A percentile compares a stretch with the other conserved stretches of the same genome.
phyloP scores from a whole-genome alignment of 1,139 yeast species.

The Geotrichum fermentans region DNA sequence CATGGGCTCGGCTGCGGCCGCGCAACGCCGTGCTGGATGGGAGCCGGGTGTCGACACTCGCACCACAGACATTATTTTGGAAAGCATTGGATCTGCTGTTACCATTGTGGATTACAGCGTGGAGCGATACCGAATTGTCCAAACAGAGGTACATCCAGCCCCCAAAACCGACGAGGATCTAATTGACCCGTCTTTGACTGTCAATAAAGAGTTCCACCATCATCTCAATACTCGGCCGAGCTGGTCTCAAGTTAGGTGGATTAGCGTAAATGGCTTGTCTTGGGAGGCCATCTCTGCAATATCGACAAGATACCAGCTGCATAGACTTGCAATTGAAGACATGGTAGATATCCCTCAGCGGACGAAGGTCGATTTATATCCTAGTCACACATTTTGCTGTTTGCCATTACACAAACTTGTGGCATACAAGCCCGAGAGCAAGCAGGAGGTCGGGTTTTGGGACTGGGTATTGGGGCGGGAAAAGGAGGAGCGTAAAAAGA shows the following conservation, averaged over 20 bases:
- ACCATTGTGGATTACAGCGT: conserved; percentile 48
- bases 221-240: conserved; percentile 37
- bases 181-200: conserved; percentile 17
- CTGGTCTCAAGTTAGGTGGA: conserved; percentile 52
- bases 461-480: conserved; percentile 12
- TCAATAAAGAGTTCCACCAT: conserved; percentile 25
- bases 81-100: conserved; percentile 46
- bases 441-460: conserved; percentile 6
- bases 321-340: conserved; percentile 51
- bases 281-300: conserved; percentile 50
- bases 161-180: conserved; percentile 11
- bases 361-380: conserved; percentile 50
- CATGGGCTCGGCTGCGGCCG: conserved; percentile 24
- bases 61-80: conserved; percentile 46
- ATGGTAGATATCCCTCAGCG: conserved; percentile 56
- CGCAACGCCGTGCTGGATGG: conserved; percentile 42
- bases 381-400: conserved; percentile 47
- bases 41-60: conserved; percentile 53
- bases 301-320: conserved; percentile 41
- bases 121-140: conserved; percentile 41
- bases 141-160: conserved; percentile 29
- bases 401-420: conserved; percentile 47
- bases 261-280: conserved; percentile 52
- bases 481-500: not conserved
- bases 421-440: conserved; percentile 25